Conservation (phyloP, 768 basidiomycete genomes). For the Coprinellus aureogranulatus region DNA sequence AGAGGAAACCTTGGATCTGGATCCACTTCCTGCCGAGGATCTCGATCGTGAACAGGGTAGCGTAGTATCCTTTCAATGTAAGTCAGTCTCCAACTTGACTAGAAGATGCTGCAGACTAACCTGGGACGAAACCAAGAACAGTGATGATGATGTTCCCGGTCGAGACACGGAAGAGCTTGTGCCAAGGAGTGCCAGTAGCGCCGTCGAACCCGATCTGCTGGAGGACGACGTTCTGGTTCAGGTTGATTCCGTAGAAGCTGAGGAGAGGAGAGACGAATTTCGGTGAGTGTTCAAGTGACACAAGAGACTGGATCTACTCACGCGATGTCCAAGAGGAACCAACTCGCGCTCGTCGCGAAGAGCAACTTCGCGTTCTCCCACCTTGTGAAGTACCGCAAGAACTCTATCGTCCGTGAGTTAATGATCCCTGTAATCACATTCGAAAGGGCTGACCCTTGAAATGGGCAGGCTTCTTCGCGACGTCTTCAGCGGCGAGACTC, state of each 20-base stretch:
- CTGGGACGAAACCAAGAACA: slow-evolving; percentile 74
- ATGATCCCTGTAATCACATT: background rate
- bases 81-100: background rate
- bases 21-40: slow-evolving; percentile 72
- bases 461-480: slow-evolving; percentile 48
- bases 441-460: slow-evolving; percentile 22
- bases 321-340: slow-evolving; percentile 79
- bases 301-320: slow-evolving; percentile 18
- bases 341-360: slow-evolving; percentile 63
- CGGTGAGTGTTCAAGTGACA: background rate
- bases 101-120: slow-evolving; percentile 22
- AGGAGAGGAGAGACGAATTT: background rate
- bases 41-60: slow-evolving; percentile 66
- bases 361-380: slow-evolving; percentile 69
- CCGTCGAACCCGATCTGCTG: slow-evolving; percentile 70
- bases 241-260: slow-evolving; percentile 72
- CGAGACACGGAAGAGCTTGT: slow-evolving; percentile 64
- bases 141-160: slow-evolving; percentile 72
- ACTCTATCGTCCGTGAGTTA: slow-evolving; percentile 41
- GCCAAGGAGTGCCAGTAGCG: slow-evolving; percentile 53
- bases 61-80: slow-evolving; percentile 57
- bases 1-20: slow-evolving; percentile 71
- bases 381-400: slow-evolving; percentile 64
- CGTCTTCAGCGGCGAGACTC: slow-evolving; percentile 14
- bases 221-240: slow-evolving; percentile 75